phyloP scores from a whole-genome alignment of 768 basidiomycete genomes.

The Tylopilus balloui region DNA sequence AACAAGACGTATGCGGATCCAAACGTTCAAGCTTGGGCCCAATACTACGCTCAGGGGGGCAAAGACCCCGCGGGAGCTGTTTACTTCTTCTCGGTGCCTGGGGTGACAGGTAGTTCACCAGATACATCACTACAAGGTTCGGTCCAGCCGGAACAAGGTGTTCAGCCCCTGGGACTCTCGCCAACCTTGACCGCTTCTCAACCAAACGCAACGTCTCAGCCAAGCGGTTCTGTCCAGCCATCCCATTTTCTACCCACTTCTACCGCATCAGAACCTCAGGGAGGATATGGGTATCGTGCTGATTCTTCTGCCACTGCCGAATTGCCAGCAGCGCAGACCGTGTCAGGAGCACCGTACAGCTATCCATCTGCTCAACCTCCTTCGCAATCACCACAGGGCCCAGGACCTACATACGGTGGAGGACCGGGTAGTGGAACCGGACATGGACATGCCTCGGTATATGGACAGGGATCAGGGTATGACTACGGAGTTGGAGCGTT shows the following conservation, averaged over 20 bases:
- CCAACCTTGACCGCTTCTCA: constrained; percentile 17
- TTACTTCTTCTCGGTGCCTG: constrained; percentile 77
- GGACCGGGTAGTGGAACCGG: constrained; percentile 20
- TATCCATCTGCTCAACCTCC: constrained; percentile 15
- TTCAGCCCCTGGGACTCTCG: constrained; percentile 10
- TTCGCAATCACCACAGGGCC: constrained; percentile 16
- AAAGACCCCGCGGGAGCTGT: constrained; percentile 69
- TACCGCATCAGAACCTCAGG: constrained; percentile 15
- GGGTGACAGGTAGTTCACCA: constrained; percentile 48
- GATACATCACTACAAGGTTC: constrained; percentile 8
- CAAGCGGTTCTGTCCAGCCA: constrained; percentile 5
- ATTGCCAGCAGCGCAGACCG: constrained; percentile 1
- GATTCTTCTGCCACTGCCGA: constrained; percentile 11
- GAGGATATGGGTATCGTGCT: constrained; percentile 18
- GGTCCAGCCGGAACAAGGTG: constrained; percentile 6
- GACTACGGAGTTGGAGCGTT: constrained; percentile 23
- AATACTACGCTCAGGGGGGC: constrained; percentile 80
- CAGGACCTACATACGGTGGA: constrained; percentile 15
- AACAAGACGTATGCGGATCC: constrained; percentile 66
- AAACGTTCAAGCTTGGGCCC: constrained; percentile 83
- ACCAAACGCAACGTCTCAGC: constrained; percentile 16
- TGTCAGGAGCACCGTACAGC: constrained; percentile 11
- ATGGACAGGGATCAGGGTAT: constrained; percentile 20
- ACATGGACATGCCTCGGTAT: constrained; percentile 20
- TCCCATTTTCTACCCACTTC: constrained; percentile 11